Conservation (phyloP, 805 yeast species). For the Wickerhamomyces mucosus region DNA sequence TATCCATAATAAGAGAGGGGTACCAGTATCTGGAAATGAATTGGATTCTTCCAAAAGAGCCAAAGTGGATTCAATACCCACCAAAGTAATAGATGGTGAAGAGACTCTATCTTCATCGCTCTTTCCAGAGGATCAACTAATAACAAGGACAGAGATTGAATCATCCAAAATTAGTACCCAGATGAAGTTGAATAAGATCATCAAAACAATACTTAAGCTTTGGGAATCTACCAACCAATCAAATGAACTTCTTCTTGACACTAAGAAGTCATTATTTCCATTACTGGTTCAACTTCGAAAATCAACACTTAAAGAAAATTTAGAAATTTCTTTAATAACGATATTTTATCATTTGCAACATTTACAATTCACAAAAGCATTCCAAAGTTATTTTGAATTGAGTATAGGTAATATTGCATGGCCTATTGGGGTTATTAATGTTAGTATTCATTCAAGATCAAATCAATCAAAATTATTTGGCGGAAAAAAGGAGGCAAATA, state of each 20-base stretch:
- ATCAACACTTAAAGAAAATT: constrained; percentile 26
- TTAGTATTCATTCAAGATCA: constrained; percentile 72
- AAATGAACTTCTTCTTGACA: constrained; percentile 29
- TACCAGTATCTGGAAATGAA: no score
- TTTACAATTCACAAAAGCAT: constrained; percentile 40
- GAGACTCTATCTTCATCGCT: not conserved
- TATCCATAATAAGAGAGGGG: no score
- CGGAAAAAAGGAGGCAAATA: constrained; percentile 42
- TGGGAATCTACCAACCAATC: constrained; percentile 27
- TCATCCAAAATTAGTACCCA: constrained; percentile 1
- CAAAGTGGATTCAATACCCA: no score
- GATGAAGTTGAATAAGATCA: constrained; percentile 18
- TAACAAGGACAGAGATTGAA: constrained; percentile 13
- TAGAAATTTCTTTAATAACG: constrained; percentile 47
- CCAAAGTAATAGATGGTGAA: not conserved
- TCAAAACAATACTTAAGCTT: constrained; percentile 23
- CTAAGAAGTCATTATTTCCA: constrained; percentile 41
- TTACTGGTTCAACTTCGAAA: constrained; percentile 45
- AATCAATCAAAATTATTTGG: constrained; percentile 51
- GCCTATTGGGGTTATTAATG: constrained; percentile 80
- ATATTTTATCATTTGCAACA: constrained; percentile 53
- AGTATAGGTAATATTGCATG: constrained; percentile 86
- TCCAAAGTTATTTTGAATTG: constrained; percentile 61
- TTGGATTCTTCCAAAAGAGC: no score
- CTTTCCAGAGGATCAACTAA: constrained; percentile 8